Percentiles rank a stretch among this genome's conserved stretches.
phyloP scores from a whole-genome alignment of 257 asterid species.

The Marsdenia floribunda region DNA sequence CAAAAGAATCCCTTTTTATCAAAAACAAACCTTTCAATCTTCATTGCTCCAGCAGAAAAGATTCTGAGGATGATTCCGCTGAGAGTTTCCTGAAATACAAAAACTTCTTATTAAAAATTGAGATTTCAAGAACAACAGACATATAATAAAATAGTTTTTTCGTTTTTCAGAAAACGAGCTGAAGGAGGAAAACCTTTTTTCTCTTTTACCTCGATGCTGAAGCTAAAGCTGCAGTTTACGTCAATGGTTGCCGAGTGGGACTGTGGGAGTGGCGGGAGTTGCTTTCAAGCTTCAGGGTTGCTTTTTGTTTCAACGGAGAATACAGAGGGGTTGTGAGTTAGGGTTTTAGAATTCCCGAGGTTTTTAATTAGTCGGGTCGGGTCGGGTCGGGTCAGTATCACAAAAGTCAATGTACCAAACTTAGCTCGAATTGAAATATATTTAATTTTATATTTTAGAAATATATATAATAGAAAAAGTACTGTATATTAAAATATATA shows the following conservation, averaged over 20 bases:
- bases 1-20: neutral
- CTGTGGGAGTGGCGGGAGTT: neutral
- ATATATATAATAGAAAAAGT: too few species aligned
- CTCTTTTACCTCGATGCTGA: neutral
- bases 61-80: neutral
- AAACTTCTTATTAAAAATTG: neutral
- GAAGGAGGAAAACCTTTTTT: neutral
- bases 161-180: neutral
- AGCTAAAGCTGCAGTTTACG: neutral
- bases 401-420: too few species aligned
- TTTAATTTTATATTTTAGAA: too few species aligned
- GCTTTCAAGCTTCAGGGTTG: neutral
- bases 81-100: neutral
- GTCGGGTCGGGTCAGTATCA: too few species aligned
- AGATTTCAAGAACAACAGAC: neutral
- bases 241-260: neutral
- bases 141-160: neutral
- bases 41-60: neutral
- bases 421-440: too few species aligned
- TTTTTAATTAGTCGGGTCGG: neutral
- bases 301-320: neutral
- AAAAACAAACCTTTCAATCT: neutral
- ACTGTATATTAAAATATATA: too few species aligned
- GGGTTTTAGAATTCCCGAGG: constrained; percentile 1
- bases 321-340: neutral